phyloP scores from a whole-genome alignment of 1,284 basidiomycete species.

The Tilletia horrida region DNA sequence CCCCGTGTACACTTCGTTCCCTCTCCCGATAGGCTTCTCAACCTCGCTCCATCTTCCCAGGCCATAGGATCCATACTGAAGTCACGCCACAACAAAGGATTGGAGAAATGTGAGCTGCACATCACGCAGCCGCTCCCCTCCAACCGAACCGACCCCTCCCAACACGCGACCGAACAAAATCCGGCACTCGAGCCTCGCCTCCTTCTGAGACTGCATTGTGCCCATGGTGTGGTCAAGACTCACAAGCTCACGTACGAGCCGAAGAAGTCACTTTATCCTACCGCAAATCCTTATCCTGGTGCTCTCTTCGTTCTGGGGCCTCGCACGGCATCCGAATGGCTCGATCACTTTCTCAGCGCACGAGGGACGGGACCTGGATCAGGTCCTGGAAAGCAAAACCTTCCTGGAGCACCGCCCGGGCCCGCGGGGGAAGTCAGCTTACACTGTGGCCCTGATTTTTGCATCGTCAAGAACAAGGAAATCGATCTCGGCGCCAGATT shows the following conservation, averaged over 20 bases:
- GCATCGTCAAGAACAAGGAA: slow-evolving; percentile 15
- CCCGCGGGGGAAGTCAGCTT: slow-evolving; percentile 8
- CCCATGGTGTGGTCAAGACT: slow-evolving; percentile 16
- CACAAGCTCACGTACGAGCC: slow-evolving; percentile 13
- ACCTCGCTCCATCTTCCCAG: too few relatives aligned
- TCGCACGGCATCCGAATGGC: slow-evolving; percentile 13
- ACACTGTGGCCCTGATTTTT: slow-evolving; percentile 4
- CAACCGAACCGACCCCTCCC: not conserved
- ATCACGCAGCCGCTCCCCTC: not conserved
- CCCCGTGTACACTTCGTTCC: too few relatives aligned
- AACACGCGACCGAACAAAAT: not conserved
- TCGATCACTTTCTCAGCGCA: slow-evolving; percentile 11
- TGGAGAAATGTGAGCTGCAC: slow-evolving; percentile 16
- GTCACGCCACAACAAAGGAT: not conserved
- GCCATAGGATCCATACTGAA: slow-evolving; percentile 11
- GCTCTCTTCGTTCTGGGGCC: slow-evolving; percentile 1
- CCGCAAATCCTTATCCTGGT: not conserved
- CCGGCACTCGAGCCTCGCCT: not conserved
- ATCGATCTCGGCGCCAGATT: not conserved
- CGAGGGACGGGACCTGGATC: not conserved
- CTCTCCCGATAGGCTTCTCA: not conserved
- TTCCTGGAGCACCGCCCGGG: not conserved
- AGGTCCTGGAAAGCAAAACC: not conserved
- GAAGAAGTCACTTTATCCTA: slow-evolving; percentile 9
- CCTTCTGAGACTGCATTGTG: slow-evolving; percentile 4